phyloP scores from a whole-genome alignment of 306 rosid genomes.

The Psophocarpus tetragonolobus region DNA sequence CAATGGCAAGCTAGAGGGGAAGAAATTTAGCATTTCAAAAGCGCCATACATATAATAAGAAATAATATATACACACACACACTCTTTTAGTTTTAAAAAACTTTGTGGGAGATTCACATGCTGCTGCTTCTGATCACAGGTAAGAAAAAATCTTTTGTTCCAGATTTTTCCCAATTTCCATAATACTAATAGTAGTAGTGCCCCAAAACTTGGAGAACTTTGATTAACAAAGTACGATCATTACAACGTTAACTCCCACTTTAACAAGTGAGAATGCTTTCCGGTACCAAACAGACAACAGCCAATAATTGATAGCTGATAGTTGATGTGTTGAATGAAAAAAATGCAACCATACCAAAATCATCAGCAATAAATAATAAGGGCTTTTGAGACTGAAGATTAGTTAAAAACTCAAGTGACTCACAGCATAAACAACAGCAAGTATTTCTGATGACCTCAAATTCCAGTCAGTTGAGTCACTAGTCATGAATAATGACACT shows the following conservation, averaged over 20 bases:
- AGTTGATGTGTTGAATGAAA: constrained; percentile 15
- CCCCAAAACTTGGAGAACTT: neutral
- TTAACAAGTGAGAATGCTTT: neutral
- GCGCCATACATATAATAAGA: no score
- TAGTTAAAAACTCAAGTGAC: constrained; percentile 38
- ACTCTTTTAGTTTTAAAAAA: neutral
- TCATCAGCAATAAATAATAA: constrained; percentile 5
- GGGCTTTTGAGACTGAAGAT: neutral
- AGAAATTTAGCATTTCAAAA: neutral
- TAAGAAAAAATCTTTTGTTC: neutral
- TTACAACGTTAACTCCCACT: neutral
- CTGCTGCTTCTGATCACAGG: neutral
- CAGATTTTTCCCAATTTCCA: neutral
- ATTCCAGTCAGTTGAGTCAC: constrained; percentile 68
- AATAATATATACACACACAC: no score
- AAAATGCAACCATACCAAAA: constrained; percentile 23
- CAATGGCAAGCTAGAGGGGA: neutral
- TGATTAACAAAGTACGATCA: constrained; percentile 24
- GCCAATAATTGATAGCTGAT: constrained; percentile 10
- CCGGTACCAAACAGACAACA: neutral
- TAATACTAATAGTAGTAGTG: neutral
- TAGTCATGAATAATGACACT: constrained; percentile 60
- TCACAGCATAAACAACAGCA: constrained; percentile 87
- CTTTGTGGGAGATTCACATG: neutral
- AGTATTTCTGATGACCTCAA: constrained; percentile 70